Conservation (phyloP, 2,329 filamentous ascomycete genomes). For the Penicillium psychrosexuale region DNA sequence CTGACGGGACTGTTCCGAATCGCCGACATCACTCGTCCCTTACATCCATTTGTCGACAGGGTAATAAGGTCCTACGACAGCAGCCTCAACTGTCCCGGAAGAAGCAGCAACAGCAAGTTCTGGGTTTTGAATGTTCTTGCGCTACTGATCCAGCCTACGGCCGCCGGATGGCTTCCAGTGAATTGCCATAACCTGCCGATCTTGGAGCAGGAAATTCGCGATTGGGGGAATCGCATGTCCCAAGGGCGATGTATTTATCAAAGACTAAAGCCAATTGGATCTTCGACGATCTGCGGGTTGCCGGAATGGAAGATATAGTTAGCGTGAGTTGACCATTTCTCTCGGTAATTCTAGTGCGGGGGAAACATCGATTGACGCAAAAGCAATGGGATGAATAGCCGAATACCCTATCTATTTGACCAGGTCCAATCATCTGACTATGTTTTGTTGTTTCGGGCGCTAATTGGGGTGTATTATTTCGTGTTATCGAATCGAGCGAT, state of each 20-base stretch:
- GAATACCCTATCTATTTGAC: not conserved
- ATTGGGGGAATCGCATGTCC: constrained; percentile 22
- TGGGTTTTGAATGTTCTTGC: constrained; percentile 21
- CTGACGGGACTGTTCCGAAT: constrained; percentile 25
- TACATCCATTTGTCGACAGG: constrained; percentile 14
- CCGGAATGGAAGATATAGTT: constrained; percentile 1
- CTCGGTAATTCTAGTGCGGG: not conserved
- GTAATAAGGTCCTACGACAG: constrained; percentile 19
- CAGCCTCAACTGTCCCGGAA: constrained; percentile 15
- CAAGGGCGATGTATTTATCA: constrained; percentile 14
- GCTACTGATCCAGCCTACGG: constrained; percentile 9
- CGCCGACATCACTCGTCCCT: constrained; percentile 13
- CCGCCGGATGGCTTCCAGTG: constrained; percentile 1
- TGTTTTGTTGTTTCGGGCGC: not conserved
- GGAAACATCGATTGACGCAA: not conserved
- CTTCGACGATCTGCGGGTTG: constrained; percentile 7
- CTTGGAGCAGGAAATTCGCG: constrained; percentile 20
- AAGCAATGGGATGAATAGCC: not conserved
- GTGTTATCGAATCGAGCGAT: not conserved
- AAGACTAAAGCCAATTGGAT: constrained; percentile 18
- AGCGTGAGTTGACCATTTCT: not conserved
- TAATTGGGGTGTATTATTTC: not conserved
- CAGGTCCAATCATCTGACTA: not conserved
- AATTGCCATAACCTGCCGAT: constrained; percentile 9
- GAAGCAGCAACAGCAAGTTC: constrained; percentile 17